Evolutionary conservation across 169 alveolate species (phyloP), one percentile per base, ranked within the genome.

Genomic region (Besnoitia besnoiti): DNA sequence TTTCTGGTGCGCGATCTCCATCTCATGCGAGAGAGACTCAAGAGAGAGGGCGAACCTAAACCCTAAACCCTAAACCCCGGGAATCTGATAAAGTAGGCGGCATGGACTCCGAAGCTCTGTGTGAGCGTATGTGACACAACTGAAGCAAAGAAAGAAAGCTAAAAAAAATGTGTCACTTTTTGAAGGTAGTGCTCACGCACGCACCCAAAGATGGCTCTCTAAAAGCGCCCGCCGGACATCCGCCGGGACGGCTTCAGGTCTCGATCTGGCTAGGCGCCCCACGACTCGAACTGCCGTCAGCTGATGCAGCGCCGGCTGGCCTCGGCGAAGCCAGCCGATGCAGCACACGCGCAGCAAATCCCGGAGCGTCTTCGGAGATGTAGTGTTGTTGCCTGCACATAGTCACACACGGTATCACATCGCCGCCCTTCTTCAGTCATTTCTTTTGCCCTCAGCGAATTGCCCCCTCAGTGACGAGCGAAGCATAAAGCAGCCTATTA

Each of bases 261-360:
- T 39, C 7, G 30, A 27, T 33, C 84, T 73, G 27, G 84, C 84
- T 5, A 73, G 46, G 21, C 46, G 49, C 84, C 49, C 84, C 40
- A 73, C 33, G 46, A 73, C 33, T 21, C 84, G 84, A 33, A 39
- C 84, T 39, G 84, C 84, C 84, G 84, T 39, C 19, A 73, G 84
- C 84, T 73, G 84, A 39, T 73, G 33, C 46, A 73, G 46, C 30
- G 84, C 46, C 5, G 84, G 47, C 44, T 73, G 84, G 84, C 46
- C 84, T 39, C 84, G 33, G 19, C 46, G 49, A 5, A 73, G 84
- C 84, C 84, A 73, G 46, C 46, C 84, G 33, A 73, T n/a, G 84
- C 33, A 73, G 46, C 46, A 73, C 33, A 73, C 84, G 14, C 84
- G 49, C 84, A 73, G 84, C 84, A 73, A 73, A 33, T 73, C 33